Evolutionary conservation across 2,329 filamentous ascomycete species (phyloP), one percentile per base, ranked within the genome.

Genomic region (Dothistroma pini): DNA sequence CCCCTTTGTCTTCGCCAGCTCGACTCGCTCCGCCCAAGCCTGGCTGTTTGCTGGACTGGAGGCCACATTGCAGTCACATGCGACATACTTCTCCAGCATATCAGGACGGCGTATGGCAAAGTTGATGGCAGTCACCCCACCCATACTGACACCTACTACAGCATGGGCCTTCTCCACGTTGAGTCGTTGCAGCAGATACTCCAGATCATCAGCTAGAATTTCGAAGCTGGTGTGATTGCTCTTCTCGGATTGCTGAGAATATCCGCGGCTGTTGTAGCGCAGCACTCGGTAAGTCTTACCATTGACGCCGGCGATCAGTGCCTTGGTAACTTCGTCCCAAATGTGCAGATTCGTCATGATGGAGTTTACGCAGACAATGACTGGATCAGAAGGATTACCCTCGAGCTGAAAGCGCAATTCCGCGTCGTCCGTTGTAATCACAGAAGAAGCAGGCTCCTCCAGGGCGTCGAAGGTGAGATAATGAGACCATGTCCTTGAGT

Each of bases 11-110:
- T 64, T 68, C 0, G 89, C 86, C 2, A 93, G 74, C 0, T 78
- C 83, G 58, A 91, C 88, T 31, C 91, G 87, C 49, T 93, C 89
- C 58, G 85, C 85, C 91, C 91, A 96, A 0, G 90, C 89, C 53
- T 86, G 83, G 3, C 87, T 88, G 77, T 96, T 96, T 38, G 86
- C 86, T 0, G 86, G 78, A 61, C 89, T 90, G 0, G 88, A 86
- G 5, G 85, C 81, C 8, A 84, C 83, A 74, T 92, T 93, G 71
- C 91, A 96, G 75, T 95, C 90, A 74, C 90, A 93, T 3, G 87
- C 83, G 22, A 93, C 79, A 72, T 92, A 89, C 7, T 80, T 80
- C 1, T 69, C 72, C 14, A 91, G 76, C 49, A 84, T 81, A 0
- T 77, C 64, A 0, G 89, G 87, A 68, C 90, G 82, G 47, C 80